Percentiles rank a stretch among this genome's conserved stretches.
These are phyloP conservation scores for Porphyrellus cyaneotinctus DNA, from an alignment of 768 basidiomycete genomes.

Conservation along the genomic window DNA sequence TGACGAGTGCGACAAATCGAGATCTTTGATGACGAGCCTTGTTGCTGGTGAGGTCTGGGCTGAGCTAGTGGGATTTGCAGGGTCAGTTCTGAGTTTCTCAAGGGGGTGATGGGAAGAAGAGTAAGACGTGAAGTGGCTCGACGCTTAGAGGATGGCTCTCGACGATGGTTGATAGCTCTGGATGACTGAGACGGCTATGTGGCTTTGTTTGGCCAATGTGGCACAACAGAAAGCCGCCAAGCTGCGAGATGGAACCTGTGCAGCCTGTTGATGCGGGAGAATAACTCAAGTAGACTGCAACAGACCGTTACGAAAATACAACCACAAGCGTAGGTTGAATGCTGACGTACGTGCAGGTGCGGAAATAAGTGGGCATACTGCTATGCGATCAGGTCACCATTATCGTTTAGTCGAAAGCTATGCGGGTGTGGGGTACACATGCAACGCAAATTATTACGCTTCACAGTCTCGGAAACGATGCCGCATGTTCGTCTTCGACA, in stretches of 20 bases:
- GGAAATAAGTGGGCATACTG: too few relatives aligned
- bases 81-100: background rate
- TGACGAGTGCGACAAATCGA: slow-evolving; percentile 13
- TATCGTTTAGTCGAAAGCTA: too few relatives aligned
- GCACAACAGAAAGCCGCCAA: slow-evolving; percentile 11
- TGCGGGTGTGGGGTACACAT: too few relatives aligned
- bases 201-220: slow-evolving; percentile 30
- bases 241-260: background rate
- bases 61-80: background rate
- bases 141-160: slow-evolving; percentile 12
- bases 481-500: too few relatives aligned
- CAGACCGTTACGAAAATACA: too few relatives aligned
- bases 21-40: slow-evolving; percentile 12
- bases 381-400: too few relatives aligned
- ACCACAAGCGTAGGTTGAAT: too few relatives aligned
- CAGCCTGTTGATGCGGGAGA: too few relatives aligned
- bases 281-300: too few relatives aligned
- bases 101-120: slow-evolving; percentile 3
- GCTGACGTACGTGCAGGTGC: too few relatives aligned
- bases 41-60: background rate
- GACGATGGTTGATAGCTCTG: slow-evolving; percentile 26
- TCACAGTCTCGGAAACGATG: too few relatives aligned
- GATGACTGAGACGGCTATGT: slow-evolving; percentile 32
- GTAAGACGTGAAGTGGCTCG: slow-evolving; percentile 16
- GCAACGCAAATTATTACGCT: too few relatives aligned